phyloP scores from a whole-genome alignment of 257 asterid genomes.

The Solanum tarijense region DNA sequence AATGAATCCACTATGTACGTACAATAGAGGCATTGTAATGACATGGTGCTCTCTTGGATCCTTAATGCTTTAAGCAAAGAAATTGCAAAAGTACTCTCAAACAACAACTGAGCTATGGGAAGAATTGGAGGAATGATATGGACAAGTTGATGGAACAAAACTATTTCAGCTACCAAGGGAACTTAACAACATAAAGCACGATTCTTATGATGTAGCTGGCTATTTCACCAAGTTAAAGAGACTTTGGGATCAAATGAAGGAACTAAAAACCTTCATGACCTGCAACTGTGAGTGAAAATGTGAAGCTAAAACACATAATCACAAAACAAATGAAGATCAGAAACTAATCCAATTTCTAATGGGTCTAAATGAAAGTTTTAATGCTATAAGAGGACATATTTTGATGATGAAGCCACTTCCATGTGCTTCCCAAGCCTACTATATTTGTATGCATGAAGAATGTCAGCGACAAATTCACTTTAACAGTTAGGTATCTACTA shows the following conservation, averaged over 20 bases:
- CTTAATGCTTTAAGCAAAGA: too few species aligned
- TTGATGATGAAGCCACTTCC: not conserved
- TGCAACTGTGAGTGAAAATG: not conserved
- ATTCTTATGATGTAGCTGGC: too few species aligned
- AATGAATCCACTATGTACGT: too few species aligned
- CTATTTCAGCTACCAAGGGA: not conserved
- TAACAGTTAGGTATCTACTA: not conserved
- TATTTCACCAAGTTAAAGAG: too few species aligned
- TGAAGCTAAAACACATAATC: not conserved
- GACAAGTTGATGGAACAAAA: not conserved
- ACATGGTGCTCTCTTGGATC: too few species aligned
- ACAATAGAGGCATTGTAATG: too few species aligned
- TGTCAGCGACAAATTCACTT: not conserved
- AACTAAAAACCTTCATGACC: not conserved
- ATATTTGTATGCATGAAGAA: not conserved
- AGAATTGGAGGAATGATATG: not conserved
- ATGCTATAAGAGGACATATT: not conserved
- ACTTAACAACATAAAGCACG: not conserved
- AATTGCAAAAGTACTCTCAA: too few species aligned
- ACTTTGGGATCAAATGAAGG: not conserved
- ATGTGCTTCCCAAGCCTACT: too few species aligned
- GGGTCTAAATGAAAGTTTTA: not conserved
- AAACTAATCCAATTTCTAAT: too few species aligned
- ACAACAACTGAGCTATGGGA: not conserved
- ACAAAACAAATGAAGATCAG: too few species aligned